Evolutionary conservation across 768 basidiomycete species (phyloP).

Genomic region (Podaxis pistillaris): DNA sequence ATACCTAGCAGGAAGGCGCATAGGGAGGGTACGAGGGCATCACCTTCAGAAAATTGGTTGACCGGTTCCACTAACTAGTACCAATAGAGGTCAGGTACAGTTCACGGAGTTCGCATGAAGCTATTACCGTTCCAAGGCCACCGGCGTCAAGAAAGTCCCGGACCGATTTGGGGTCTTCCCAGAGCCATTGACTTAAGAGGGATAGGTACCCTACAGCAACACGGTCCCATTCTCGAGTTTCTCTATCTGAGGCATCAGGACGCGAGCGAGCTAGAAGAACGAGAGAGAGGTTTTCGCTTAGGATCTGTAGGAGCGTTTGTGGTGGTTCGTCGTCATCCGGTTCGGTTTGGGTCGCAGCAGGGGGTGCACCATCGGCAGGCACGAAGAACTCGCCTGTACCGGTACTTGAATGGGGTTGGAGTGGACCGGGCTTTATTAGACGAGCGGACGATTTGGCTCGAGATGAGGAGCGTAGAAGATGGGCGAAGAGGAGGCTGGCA

Average conservation of each 20-base stretch:
- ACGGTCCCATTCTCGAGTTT: constrained; percentile 87
- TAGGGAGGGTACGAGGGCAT: constrained; percentile 84
- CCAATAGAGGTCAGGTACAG: neutral
- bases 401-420: constrained; percentile 28
- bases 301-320: constrained; percentile 76
- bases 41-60: constrained; percentile 84
- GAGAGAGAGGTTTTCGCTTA: constrained; percentile 89
- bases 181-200: constrained; percentile 88
- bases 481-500: constrained; percentile 75
- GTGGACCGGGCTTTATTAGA: constrained; percentile 53
- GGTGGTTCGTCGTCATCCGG: constrained; percentile 60
- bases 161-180: constrained; percentile 91
- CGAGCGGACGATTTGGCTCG: constrained; percentile 65
- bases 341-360: constrained; percentile 31
- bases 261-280: constrained; percentile 77
- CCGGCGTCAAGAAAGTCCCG: constrained; percentile 89
- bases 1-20: constrained; percentile 90
- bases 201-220: constrained; percentile 84
- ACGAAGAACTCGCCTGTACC: constrained; percentile 60
- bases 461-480: constrained; percentile 69
- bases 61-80: constrained; percentile 89
- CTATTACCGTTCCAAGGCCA: constrained; percentile 83
- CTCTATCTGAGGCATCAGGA: constrained; percentile 61
- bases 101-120: neutral
- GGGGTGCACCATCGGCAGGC: constrained; percentile 63